Conservation (phyloP, 2,329 filamentous ascomycete species). For the Pseudogymnoascus sp. region DNA sequence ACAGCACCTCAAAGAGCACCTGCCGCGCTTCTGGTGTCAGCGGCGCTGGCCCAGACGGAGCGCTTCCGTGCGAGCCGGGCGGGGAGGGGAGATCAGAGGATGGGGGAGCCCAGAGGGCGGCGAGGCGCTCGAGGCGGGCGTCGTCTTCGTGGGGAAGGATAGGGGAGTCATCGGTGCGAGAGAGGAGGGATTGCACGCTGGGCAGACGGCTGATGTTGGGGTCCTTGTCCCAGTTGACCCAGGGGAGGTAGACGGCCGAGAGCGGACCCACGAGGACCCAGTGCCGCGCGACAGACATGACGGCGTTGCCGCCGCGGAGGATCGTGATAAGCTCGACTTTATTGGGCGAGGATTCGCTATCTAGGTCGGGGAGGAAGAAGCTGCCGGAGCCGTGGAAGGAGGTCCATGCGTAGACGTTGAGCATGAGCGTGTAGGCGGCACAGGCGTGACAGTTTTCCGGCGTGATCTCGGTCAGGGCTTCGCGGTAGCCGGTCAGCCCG, state of each 20-base stretch:
- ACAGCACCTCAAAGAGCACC: conserved; percentile 14
- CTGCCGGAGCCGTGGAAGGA: conserved; percentile 12
- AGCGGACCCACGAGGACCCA: conserved; percentile 11
- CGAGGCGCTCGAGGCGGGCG: neutral
- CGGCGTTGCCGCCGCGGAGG: conserved; percentile 10
- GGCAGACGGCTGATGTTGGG: neutral
- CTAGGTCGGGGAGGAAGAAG: conserved; percentile 14
- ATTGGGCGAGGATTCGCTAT: neutral
- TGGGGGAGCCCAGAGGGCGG: neutral
- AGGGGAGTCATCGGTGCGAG: neutral
- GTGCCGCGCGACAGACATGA: neutral
- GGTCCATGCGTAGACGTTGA: conserved; percentile 15
- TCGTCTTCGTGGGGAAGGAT: conserved; percentile 8
- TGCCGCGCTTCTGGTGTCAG: conserved; percentile 9
- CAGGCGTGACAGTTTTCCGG: conserved; percentile 16
- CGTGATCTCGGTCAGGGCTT: conserved; percentile 11
- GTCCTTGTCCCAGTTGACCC: conserved; percentile 1
- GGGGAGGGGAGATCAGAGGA: neutral
- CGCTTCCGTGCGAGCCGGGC: neutral
- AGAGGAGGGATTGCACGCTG: neutral
- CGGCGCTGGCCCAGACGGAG: neutral
- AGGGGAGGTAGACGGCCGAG: neutral
- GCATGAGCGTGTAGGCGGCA: conserved; percentile 14
- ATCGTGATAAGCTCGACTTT: conserved; percentile 13
- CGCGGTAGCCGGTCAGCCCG: conserved; percentile 12